Base-by-base conservation (phyloP, 2,329 filamentous ascomycete species). In the Waltergamsia citrina region DNA sequence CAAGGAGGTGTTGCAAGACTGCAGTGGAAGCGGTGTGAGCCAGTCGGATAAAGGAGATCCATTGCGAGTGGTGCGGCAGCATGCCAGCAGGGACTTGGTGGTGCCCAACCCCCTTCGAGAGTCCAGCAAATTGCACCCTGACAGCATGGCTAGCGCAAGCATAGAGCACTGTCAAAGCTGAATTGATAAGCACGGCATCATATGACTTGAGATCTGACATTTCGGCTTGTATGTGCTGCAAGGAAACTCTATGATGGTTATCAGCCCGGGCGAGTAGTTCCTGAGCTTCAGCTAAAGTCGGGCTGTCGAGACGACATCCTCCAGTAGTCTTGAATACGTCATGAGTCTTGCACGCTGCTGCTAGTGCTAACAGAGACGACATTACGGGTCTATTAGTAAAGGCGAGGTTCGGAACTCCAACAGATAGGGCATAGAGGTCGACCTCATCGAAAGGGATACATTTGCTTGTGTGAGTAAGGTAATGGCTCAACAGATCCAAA, bases 341-440 rank as follows among this genome's bases (percentile, higher is more conserved):
- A n/a, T 54, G 49, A 10, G 52, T 60, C 39, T 58, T 57, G 39
- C 59, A 60, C 2, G 56, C 51, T 3, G 60, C 61, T 0, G 61
- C 54, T 3, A 66, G 43, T 3, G 62, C 59, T 1, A 66, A 44
- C 5, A 65, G 48, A 0, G 62, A 63, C 24, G 48, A 52, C 59
- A 65, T 62, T 3, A 66, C 51, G 2, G 54, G 49, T 9, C 49
- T 52, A 37, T 53, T 57, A 6, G 47, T 43, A 30, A 63, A 57
- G 0, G 62, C 62, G 1, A 66, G 44, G 14, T 56, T 62, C 0
- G 62, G 62, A 19, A 66, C 56, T 1, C 60, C 57, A 6, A 64
- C 49, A 9, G 59, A 53, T 2, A 65, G 39, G 1, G 60, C 53
- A 25, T 62, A 60, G 11, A 57, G 45, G 29, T 65, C 62, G 2